phyloP scores from a whole-genome alignment of 2,329 filamentous ascomycete species.

The Trichoderma citrinoviride region DNA sequence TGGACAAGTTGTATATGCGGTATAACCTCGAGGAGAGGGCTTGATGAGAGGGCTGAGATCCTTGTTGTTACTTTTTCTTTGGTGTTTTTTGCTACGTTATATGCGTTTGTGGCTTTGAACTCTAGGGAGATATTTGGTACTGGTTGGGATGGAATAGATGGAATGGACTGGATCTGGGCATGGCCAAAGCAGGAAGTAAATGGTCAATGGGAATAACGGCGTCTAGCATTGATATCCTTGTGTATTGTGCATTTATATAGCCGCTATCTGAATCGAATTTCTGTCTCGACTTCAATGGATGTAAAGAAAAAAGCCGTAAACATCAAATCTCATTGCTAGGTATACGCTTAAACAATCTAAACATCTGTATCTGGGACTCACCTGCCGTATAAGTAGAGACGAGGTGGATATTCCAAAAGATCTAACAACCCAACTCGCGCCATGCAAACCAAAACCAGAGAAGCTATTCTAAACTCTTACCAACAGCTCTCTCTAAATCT shows the following conservation, averaged over 20 bases:
- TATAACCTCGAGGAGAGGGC: conserved; percentile 48
- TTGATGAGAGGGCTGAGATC: neutral
- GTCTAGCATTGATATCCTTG: conserved; percentile 4
- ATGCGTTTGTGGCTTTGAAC: too few relatives aligned
- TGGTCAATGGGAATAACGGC: neutral
- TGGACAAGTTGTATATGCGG: conserved; percentile 77
- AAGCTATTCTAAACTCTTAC: neutral
- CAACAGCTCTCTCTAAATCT: neutral
- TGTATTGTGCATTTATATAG: neutral
- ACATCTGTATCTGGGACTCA: too few relatives aligned
- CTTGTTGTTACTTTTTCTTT: neutral
- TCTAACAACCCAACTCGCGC: neutral
- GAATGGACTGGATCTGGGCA: neutral
- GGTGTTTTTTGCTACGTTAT: neutral
- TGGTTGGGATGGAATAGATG: conserved; percentile 5
- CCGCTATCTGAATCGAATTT: neutral
- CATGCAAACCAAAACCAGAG: neutral
- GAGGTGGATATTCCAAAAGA: too few relatives aligned
- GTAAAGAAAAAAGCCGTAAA: neutral
- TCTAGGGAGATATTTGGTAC: neutral
- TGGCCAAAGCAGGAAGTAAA: neutral
- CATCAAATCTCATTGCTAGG: neutral
- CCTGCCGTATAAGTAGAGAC: too few relatives aligned
- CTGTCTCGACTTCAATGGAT: neutral
- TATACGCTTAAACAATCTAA: neutral